Evolutionary conservation across 1,284 basidiomycete genomes (phyloP).

Genomic region (Lignosus rhinocerotis): DNA sequence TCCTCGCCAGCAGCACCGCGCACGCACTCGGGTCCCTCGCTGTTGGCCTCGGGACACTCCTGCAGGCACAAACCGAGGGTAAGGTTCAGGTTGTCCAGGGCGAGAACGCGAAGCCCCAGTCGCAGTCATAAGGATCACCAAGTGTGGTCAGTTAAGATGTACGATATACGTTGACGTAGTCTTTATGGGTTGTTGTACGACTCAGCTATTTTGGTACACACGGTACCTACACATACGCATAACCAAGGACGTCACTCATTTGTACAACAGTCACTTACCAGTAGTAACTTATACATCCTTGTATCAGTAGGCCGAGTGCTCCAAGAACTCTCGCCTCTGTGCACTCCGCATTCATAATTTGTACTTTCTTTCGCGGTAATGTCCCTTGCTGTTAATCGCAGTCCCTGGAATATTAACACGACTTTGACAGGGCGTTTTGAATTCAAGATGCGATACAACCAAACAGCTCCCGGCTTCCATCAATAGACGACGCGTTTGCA

Average conservation of each 20-base stretch:
- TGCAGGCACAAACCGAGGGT: conserved; percentile 32
- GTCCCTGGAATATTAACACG: too few species aligned
- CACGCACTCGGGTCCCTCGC: conserved; percentile 77
- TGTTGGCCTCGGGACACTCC: conserved; percentile 61
- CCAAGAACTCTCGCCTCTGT: too few species aligned
- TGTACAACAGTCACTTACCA: conserved; percentile 15
- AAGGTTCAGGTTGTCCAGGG: conserved; percentile 20
- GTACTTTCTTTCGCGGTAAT: too few species aligned
- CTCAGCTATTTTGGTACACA: neutral
- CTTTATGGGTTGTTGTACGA: conserved; percentile 2
- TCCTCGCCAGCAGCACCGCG: conserved; percentile 67
- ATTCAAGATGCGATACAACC: too few species aligned
- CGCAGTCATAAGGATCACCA: neutral
- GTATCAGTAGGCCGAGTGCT: too few species aligned
- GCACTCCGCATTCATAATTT: too few species aligned
- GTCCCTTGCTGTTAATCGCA: too few species aligned
- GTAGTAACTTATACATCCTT: conserved; percentile 4
- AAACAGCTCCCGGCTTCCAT: too few species aligned
- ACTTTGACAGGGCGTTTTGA: too few species aligned
- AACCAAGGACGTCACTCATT: conserved; percentile 1
- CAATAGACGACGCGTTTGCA: too few species aligned
- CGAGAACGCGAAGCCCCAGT: conserved; percentile 6
- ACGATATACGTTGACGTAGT: neutral
- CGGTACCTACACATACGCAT: neutral
- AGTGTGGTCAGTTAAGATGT: neutral